Evolutionary conservation across 495 filamentous ascomycete genomes (phyloP), one percentile per base, ranked within the genome.

Genomic region (Trichoderma virens): DNA sequence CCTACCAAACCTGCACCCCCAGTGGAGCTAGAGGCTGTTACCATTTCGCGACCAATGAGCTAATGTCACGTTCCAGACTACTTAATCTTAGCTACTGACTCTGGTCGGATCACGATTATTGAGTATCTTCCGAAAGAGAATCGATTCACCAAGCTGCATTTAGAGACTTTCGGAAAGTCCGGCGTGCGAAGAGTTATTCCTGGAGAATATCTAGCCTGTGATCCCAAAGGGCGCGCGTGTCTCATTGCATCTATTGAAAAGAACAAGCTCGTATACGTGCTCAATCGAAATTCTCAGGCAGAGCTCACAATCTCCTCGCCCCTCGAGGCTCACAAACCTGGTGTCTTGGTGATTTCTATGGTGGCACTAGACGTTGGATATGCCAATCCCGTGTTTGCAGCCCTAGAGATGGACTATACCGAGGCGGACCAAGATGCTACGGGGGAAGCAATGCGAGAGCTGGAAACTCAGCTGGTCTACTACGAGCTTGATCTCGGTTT

Each of bases 191-290:
- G 95, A 62, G 93, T 97, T 18, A 84, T 99, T 66, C 95, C 95
- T 3, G 95, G 95, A 16, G 91, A 99, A 72, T 98, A 94, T 71
- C 82, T 99, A 23, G 94, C 92, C 2, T 88, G 89, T 9, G 95
- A 99, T 73, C 95, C 95, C 9, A 95, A 95, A 73, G 95, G 95
- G 43, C 84, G 95, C 75, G 95, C 95, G 39, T 96, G 92, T 74
- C 81, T 99, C 68, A 91, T 97, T 60, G 90, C 95, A 7, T 91
- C 92, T 9, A 82, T 94, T 65, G 95, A 99, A 76, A 99, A 99
- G 85, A 98, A 98, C 77, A 98, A 98, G 78, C 89, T 99, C 68
- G 95, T 98, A 71, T 99, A 98, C 76, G 93, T 98, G 71, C 82
- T 99, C 63, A 97, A 97, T 78, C 89, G 95, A 43, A 96, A 97